phyloP scores from a whole-genome alignment of 2,329 filamentous ascomycete species.

The Neofusicoccum parvum region DNA sequence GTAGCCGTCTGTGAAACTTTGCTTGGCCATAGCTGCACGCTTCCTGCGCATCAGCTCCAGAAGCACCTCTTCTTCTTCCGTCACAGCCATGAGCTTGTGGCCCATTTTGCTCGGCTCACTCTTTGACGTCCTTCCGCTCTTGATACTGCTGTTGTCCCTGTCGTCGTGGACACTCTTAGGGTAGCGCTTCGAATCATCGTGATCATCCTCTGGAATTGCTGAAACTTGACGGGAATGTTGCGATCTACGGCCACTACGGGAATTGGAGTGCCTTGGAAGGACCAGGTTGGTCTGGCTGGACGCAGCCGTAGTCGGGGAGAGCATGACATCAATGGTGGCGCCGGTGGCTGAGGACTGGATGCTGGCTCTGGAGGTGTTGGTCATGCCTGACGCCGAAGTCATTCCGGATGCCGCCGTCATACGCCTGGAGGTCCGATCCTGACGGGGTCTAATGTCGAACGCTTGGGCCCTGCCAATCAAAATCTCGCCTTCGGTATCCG shows the following conservation, averaged over 20 bases:
- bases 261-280: constrained; percentile 24
- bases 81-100: constrained; percentile 50
- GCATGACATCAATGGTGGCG: constrained; percentile 44
- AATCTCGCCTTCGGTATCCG: constrained; percentile 35
- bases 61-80: constrained; percentile 52
- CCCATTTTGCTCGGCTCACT: constrained; percentile 37
- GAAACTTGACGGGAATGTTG: constrained; percentile 42
- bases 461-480: constrained; percentile 42
- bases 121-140: constrained; percentile 34
- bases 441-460: constrained; percentile 34
- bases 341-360: constrained; percentile 37
- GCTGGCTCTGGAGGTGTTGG: constrained; percentile 32
- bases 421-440: background rate
- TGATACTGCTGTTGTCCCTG: constrained; percentile 27
- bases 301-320: constrained; percentile 30
- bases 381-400: constrained; percentile 13
- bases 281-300: constrained; percentile 27
- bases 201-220: constrained; percentile 38
- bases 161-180: constrained; percentile 11
- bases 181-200: constrained; percentile 26
- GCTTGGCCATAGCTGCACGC: constrained; percentile 49
- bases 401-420: background rate
- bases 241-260: constrained; percentile 27
- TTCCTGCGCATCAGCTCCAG: constrained; percentile 54
- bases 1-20: constrained; percentile 42